Conservation (phyloP, 306 rosid species). For the Quercus engelmannii region DNA sequence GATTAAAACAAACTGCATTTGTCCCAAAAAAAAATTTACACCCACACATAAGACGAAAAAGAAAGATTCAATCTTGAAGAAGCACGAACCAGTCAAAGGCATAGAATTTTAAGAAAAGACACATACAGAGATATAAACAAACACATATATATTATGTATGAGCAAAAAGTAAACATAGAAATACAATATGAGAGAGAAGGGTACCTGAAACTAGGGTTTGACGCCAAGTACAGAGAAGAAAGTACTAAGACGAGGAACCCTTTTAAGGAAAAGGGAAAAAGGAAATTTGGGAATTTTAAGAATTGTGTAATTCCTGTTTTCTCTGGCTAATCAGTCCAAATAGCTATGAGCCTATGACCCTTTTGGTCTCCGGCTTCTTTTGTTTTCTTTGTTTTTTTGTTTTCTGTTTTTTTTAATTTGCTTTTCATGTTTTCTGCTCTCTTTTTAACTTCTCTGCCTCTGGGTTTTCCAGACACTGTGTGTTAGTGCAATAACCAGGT, state of each 20-base stretch:
- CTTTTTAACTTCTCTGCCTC: background rate
- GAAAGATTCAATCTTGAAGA: background rate
- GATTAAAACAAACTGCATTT: background rate
- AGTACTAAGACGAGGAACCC: background rate
- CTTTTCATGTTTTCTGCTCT: no score
- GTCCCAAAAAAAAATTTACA: background rate
- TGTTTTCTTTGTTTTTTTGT: background rate
- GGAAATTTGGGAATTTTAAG: background rate
- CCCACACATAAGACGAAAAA: no score
- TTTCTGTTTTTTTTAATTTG: background rate
- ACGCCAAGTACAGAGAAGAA: background rate
- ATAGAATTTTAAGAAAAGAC: background rate
- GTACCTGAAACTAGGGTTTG: slow-evolving; percentile 31
- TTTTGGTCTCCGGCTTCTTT: background rate
- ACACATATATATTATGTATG: no score
- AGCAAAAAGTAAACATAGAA: background rate
- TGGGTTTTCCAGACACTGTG: background rate
- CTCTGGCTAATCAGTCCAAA: background rate
- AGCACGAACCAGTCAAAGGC: background rate
- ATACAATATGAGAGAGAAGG: background rate
- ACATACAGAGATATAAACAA: background rate
- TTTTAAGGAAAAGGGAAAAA: background rate
- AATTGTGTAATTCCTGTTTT: background rate
- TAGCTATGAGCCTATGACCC: background rate
- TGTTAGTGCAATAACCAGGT: background rate